Percentiles rank a stretch among this genome's conserved stretches.
Evolutionary conservation across 23 red algal genomes (phyloP).

Genomic region (Gracilaria gracilis): DNA sequence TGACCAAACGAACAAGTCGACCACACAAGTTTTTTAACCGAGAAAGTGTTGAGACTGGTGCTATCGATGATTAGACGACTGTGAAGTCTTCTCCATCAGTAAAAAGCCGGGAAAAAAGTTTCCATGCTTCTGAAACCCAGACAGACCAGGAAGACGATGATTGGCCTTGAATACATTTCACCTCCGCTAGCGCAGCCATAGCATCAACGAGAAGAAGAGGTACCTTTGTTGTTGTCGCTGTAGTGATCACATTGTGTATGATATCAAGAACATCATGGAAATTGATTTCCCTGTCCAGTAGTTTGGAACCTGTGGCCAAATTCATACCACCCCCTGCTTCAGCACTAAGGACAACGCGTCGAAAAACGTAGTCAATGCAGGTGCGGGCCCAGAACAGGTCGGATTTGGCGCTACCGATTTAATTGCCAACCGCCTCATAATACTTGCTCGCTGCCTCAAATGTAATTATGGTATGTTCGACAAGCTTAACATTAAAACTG

Average conservation of each 20-base stretch:
- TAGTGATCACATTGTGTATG: constrained; percentile 54
- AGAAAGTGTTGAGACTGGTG: constrained; percentile 73
- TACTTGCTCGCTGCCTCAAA: constrained; percentile 78
- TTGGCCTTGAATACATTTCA: constrained; percentile 67
- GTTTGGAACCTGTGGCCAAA: constrained; percentile 33
- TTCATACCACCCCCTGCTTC: constrained; percentile 67
- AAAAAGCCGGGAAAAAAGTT: constrained; percentile 73
- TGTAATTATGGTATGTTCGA: constrained; percentile 56
- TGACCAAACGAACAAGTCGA: constrained; percentile 69
- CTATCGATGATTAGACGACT: constrained; percentile 55
- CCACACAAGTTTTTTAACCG: constrained; percentile 65
- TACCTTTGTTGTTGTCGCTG: constrained; percentile 50
- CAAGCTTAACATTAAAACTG: constrained; percentile 29
- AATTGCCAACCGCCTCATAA: constrained; percentile 71
- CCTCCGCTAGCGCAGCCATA: constrained; percentile 74
- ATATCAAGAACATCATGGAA: constrained; percentile 64
- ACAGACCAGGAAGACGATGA: constrained; percentile 47
- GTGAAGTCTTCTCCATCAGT: constrained; percentile 76
- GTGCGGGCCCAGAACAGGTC: constrained; percentile 73
- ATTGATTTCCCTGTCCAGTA: constrained; percentile 49
- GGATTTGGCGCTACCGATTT: constrained; percentile 64
- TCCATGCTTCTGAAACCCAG: constrained; percentile 83
- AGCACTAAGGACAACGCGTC: constrained; percentile 47
- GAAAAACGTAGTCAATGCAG: constrained; percentile 71
- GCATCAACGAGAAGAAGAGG: constrained; percentile 73